Evolutionary conservation across 257 asterid species (phyloP).

Genomic region (Prunella vulgaris): DNA sequence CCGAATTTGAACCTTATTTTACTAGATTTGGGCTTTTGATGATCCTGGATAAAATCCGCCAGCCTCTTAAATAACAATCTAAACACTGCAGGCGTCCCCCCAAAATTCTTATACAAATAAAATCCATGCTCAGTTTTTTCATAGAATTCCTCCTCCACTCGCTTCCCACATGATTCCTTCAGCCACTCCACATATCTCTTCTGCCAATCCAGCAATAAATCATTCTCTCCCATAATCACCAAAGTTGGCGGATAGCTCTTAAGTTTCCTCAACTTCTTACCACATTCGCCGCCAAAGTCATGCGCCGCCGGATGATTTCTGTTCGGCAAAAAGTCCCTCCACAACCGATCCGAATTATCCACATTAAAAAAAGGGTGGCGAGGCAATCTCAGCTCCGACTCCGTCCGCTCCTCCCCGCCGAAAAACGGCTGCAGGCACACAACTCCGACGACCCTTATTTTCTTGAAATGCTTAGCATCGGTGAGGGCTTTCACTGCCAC

Average conservation of each 20-base stretch:
- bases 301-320: conserved; percentile 40
- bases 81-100: too few relatives aligned
- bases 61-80: conserved; percentile 10
- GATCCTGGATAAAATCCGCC: not conserved
- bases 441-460: conserved; percentile 23
- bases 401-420: conserved; percentile 45
- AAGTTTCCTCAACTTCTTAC: too few relatives aligned
- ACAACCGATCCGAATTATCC: conserved; percentile 25
- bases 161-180: conserved; percentile 24
- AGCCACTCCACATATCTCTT: conserved; percentile 18
- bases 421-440: conserved; percentile 39
- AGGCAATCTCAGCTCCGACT: conserved; percentile 33
- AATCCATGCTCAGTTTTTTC: not conserved
- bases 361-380: conserved; percentile 18
- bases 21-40: too few relatives aligned
- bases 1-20: too few relatives aligned
- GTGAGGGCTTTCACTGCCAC: conserved; percentile 23
- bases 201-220: conserved; percentile 33
- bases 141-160: too few relatives aligned
- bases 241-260: conserved; percentile 25
- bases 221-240: conserved; percentile 24
- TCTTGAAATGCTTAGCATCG: conserved; percentile 5
- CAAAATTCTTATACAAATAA: too few relatives aligned
- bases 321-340: conserved; percentile 44
- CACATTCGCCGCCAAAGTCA: conserved; percentile 25